These are phyloP conservation scores for Botrytis sinoallii DNA, from an alignment of 2,329 filamentous ascomycete genomes.

Conservation along the genomic window DNA sequence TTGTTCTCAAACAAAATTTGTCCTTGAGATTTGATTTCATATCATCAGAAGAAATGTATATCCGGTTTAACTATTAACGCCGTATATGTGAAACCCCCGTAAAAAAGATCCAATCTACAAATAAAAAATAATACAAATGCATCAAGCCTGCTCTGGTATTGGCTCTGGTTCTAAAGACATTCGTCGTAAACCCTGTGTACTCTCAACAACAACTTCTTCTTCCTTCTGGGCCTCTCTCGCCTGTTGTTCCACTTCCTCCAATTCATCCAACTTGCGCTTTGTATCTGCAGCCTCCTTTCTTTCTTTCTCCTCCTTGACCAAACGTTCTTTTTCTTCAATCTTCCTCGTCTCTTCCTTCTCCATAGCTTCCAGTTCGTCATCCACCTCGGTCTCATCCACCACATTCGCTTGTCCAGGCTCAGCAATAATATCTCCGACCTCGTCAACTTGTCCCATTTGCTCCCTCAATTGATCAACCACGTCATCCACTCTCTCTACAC, in stretches of 20 bases:
- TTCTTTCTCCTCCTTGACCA: conserved; percentile 33
- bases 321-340: conserved; percentile 40
- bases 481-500: conserved; percentile 69
- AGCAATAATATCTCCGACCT: conserved; percentile 73
- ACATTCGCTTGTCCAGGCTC: conserved; percentile 55
- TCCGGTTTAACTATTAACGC: background rate
- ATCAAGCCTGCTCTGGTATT: conserved; percentile 20
- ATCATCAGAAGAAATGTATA: background rate
- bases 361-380: conserved; percentile 80
- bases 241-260: conserved; percentile 30
- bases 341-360: conserved; percentile 49
- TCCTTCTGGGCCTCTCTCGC: conserved; percentile 21
- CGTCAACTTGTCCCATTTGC: conserved; percentile 78
- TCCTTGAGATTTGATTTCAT: background rate
- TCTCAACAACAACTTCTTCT: conserved; percentile 25
- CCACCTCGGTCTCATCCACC: conserved; percentile 79
- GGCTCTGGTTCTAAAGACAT: conserved; percentile 30
- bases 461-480: conserved; percentile 73
- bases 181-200: conserved; percentile 25
- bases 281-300: conserved; percentile 35
- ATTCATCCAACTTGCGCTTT: conserved; percentile 31
- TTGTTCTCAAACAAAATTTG: background rate
- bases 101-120: background rate
- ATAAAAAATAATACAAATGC: background rate
- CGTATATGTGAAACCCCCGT: background rate